A percentile compares a stretch with the other conserved stretches of the same genome.
These are phyloP conservation scores for Plasmodium ovale DNA, from an alignment of 169 alveolate genomes.

Conservation along the genomic window DNA sequence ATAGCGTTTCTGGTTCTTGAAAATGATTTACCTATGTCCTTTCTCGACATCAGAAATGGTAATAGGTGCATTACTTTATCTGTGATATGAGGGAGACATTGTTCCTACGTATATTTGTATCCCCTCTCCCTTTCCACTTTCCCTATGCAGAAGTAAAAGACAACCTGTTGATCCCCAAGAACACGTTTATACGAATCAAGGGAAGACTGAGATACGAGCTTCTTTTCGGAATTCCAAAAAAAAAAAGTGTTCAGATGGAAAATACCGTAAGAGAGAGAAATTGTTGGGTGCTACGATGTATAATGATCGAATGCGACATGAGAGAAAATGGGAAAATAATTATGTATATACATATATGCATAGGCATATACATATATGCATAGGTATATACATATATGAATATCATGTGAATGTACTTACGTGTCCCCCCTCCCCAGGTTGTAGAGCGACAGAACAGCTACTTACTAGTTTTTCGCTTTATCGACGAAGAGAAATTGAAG, in stretches of 20 bases:
- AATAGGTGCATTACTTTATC: background rate
- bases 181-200: constrained; percentile 26
- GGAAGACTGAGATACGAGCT: constrained; percentile 41
- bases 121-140: background rate
- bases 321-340: too few species aligned
- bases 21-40: constrained; percentile 54
- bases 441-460: constrained; percentile 30
- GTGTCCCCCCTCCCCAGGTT: background rate
- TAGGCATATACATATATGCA: background rate
- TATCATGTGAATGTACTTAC: background rate
- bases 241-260: constrained; percentile 20
- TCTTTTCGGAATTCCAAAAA: constrained; percentile 39
- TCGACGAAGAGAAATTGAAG: constrained; percentile 15
- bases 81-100: background rate
- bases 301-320: background rate
- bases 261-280: background rate
- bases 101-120: background rate
- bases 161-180: constrained; percentile 13
- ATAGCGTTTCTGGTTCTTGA: constrained; percentile 43
- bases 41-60: constrained; percentile 48
- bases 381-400: background rate
- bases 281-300: background rate
- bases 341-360: background rate
- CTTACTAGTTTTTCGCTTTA: constrained; percentile 28
- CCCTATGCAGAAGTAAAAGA: constrained; percentile 8